phyloP scores from a whole-genome alignment of 129 eudicot species.

The Flaveria robusta region DNA sequence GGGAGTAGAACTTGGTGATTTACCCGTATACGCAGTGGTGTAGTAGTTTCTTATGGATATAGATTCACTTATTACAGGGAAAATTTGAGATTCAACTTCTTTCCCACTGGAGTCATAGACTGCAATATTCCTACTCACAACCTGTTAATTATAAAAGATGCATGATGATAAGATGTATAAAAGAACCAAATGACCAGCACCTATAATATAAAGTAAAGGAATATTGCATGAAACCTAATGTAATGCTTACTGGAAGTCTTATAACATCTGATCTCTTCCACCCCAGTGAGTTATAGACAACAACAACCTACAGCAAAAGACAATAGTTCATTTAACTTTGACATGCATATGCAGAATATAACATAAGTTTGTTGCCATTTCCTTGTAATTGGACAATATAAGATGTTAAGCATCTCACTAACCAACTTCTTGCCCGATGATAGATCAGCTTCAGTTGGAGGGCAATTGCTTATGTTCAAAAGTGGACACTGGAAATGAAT shows the following conservation, averaged over 20 bases:
- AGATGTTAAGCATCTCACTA: slow-evolving; percentile 34
- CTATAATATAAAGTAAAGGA: not conserved
- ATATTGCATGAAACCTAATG: slow-evolving; percentile 12
- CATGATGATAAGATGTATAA: not conserved
- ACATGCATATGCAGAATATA: slow-evolving; percentile 9
- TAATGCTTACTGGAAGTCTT: slow-evolving; percentile 75
- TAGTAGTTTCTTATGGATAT: slow-evolving; percentile 57
- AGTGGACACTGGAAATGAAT: slow-evolving; percentile 65
- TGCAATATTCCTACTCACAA: slow-evolving; percentile 51
- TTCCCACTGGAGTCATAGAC: slow-evolving; percentile 76
- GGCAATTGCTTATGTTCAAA: slow-evolving; percentile 77
- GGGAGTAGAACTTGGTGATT: slow-evolving; percentile 54
- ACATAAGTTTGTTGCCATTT: slow-evolving; percentile 1
- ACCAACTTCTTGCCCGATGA: slow-evolving; percentile 67
- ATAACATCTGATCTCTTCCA: slow-evolving; percentile 84
- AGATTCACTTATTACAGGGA: slow-evolving; percentile 70
- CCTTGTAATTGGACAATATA: not conserved
- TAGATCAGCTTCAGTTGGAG: slow-evolving; percentile 67
- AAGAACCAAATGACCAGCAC: not conserved
- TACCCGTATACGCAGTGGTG: slow-evolving; percentile 68
- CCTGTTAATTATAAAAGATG: slow-evolving; percentile 49
- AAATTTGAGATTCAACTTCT: slow-evolving; percentile 66
- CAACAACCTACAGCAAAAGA: slow-evolving; percentile 54
- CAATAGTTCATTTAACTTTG: slow-evolving; percentile 16
- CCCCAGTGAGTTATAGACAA: slow-evolving; percentile 86